Conservation (phyloP, 208 protist species). For the Leishmania tarentolae region DNA sequence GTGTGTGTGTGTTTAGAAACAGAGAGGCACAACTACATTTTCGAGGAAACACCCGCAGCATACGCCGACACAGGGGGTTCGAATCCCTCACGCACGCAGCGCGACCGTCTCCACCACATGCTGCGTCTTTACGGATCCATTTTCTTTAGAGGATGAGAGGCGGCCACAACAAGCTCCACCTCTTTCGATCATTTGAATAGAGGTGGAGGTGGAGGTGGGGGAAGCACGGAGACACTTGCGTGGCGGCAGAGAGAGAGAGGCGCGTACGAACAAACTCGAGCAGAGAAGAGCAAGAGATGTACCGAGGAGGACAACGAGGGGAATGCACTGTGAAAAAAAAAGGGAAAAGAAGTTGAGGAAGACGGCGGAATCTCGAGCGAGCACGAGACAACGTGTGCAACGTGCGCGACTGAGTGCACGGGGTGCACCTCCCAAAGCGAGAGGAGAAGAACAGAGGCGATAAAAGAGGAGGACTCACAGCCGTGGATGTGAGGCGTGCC, state of each 20-base stretch:
- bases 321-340: background rate
- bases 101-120: background rate
- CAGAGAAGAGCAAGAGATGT: background rate
- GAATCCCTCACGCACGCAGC: background rate
- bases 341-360: background rate
- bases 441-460: background rate
- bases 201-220: background rate
- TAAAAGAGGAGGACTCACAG: background rate
- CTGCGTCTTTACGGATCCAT: background rate
- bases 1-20: no score
- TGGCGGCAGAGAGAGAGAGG: background rate
- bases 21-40: background rate
- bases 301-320: background rate
- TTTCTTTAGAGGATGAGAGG: background rate
- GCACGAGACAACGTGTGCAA: background rate
- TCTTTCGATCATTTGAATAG: conserved; percentile 8
- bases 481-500: background rate
- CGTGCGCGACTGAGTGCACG: background rate
- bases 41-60: background rate
- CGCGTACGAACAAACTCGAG: background rate
- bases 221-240: background rate
- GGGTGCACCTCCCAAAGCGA: background rate
- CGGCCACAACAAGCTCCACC: background rate
- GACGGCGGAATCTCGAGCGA: background rate
- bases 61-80: background rate